Evolutionary conservation across 1,139 yeast species (phyloP), one percentile per base, ranked within the genome.

Genomic region (Martiniozyma asiatica): DNA sequence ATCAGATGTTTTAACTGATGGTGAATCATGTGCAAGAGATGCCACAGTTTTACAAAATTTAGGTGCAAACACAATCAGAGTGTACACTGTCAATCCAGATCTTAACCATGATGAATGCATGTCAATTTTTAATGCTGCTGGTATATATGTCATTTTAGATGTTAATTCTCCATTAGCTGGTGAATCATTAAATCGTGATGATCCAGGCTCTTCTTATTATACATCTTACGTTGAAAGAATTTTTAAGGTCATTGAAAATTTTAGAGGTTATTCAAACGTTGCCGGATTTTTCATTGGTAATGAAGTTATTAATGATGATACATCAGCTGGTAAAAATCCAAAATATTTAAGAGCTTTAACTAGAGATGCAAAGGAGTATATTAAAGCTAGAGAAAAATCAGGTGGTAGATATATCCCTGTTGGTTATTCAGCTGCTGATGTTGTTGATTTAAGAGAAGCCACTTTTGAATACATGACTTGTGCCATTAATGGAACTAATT

Each of bases 221-320:
- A 58, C 68, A 20, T 66, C 62, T 28, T 79, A 82, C 51, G 61
- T 79, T 50, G 58, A 69, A 30, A 76, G 89, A 50, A 82, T 84
- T 41, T 82, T 87, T 55, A 68, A 67, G 35, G 77, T 85, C 40
- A 76, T 85, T 42, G 95, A 87, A 49, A 78, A 77, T 35, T 80
- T 87, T 59, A 73, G 76, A 47, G 65, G 73, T 45, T 87, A 81
- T 58, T 75, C 93, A 35, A 87, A 87, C 51, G 65, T 82, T 10
- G 59, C 85, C 39, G 97, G 94, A n/a, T 84, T 84, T 62, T 77
- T 87, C 51, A 74, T 93, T 26, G 96, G 96, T 48, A 87, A 87
- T 53, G 96, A 87, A 61, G 79, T 87, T 37, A 76, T 89, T 48
- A 85, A 87, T 55, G 87, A 85, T 44, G 75, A 65, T 30, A 61